Conservation (phyloP, 2,329 filamentous ascomycete genomes). For the Diplodia intermedia region DNA sequence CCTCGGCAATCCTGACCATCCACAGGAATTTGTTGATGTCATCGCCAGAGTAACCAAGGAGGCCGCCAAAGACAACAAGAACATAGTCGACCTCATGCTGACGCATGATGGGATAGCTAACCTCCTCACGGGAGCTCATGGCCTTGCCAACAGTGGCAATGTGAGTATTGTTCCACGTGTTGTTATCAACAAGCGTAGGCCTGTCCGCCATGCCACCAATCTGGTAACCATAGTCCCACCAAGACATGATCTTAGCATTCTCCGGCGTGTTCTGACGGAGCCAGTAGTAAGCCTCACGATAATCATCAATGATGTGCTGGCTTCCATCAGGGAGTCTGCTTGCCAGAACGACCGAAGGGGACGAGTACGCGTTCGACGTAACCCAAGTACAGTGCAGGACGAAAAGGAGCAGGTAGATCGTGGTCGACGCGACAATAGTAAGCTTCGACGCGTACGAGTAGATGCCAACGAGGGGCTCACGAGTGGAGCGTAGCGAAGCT, state of each 20-base stretch:
- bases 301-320: slow-evolving; percentile 99
- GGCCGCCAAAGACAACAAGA: slow-evolving; percentile 93
- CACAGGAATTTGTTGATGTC: slow-evolving; percentile 99
- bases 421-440: slow-evolving; percentile 74
- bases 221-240: slow-evolving; percentile 99
- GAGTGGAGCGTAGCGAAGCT: slow-evolving; percentile 71
- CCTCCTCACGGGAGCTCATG: slow-evolving; percentile 96
- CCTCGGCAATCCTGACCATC: slow-evolving; percentile 99
- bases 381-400: slow-evolving; percentile 99
- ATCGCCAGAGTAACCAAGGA: slow-evolving; percentile 96
- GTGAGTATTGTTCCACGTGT: slow-evolving; percentile 99
- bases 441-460: slow-evolving; percentile 81
- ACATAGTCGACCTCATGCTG: slow-evolving; percentile 99
- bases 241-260: slow-evolving; percentile 98
- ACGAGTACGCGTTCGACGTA: slow-evolving; percentile 98
- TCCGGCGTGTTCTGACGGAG: slow-evolving; percentile 94
- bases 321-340: slow-evolving; percentile 91
- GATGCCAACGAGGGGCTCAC: slow-evolving; percentile 79
- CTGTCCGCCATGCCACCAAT: slow-evolving; percentile 99
- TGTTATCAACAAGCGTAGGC: slow-evolving; percentile 97
- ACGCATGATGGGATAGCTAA: slow-evolving; percentile 97
- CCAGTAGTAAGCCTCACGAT: slow-evolving; percentile 99
- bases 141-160: slow-evolving; percentile 99
- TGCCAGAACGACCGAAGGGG: slow-evolving; percentile 93
- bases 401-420: slow-evolving; percentile 86